Percentiles rank a stretch among this genome's conserved stretches.
Conservation (phyloP, 345 rosid species). For the Lagerstroemia speciosa region DNA sequence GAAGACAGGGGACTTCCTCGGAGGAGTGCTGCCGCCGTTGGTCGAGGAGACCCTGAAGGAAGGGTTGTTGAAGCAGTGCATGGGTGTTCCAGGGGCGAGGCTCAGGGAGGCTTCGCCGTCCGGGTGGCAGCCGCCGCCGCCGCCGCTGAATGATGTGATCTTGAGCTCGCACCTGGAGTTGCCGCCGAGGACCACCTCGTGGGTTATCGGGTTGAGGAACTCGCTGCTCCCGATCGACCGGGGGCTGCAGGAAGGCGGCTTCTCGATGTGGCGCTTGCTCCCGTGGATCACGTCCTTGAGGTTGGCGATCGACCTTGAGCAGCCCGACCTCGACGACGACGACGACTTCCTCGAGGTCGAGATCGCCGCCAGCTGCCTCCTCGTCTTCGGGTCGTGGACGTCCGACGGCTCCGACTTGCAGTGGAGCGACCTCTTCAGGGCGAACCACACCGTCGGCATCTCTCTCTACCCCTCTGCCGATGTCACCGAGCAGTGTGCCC, state of each 20-base stretch:
- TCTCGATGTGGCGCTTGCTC: constrained; percentile 86
- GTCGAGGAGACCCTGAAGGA: constrained; percentile 37
- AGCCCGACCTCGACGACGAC: constrained; percentile 71
- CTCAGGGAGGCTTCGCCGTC: constrained; percentile 47
- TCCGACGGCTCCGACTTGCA: constrained; percentile 42
- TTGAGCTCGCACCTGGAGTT: constrained; percentile 93
- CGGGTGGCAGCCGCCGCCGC: constrained; percentile 9
- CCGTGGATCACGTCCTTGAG: constrained; percentile 98
- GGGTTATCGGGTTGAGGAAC: constrained; percentile 93
- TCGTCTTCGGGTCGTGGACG: constrained; percentile 37
- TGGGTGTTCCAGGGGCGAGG: constrained; percentile 84
- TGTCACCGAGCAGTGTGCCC: not conserved
- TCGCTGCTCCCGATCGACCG: constrained; percentile 98
- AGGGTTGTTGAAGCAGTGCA: constrained; percentile 63
- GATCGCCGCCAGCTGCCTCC: constrained; percentile 44
- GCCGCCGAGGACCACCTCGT: constrained; percentile 83
- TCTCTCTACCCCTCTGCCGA: not conserved
- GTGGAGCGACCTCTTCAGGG: constrained; percentile 35
- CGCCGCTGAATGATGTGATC: constrained; percentile 73
- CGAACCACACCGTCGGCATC: constrained; percentile 54
- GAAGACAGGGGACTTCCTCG: constrained; percentile 47
- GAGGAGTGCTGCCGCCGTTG: constrained; percentile 14
- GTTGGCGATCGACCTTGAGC: constrained; percentile 97
- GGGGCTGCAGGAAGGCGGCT: constrained; percentile 91
- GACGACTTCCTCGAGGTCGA: constrained; percentile 41